Percentiles rank a stretch among this genome's conserved stretches.
These are phyloP conservation scores for Lodderomyces parapsilosis DNA, from an alignment of 1,139 yeast species.

Conservation along the genomic window DNA sequence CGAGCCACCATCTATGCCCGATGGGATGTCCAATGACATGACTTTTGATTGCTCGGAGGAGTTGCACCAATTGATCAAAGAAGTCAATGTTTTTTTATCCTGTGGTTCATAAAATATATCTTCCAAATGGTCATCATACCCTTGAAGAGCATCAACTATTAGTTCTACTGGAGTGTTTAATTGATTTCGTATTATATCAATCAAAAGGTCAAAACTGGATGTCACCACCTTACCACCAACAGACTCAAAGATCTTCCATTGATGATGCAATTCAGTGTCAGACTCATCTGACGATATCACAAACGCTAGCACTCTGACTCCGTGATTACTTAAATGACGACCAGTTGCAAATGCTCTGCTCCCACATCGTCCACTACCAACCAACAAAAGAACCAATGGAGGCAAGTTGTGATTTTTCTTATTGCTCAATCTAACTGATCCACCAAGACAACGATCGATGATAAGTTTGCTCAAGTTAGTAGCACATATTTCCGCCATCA, in stretches of 20 bases:
- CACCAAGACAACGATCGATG: constrained; percentile 61
- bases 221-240: constrained; percentile 43
- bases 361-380: constrained; percentile 76
- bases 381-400: constrained; percentile 70
- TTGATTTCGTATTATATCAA: constrained; percentile 36
- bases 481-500: constrained; percentile 71
- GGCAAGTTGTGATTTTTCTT: constrained; percentile 69
- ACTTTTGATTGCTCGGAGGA: constrained; percentile 44
- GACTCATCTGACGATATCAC: constrained; percentile 37
- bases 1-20: constrained; percentile 84
- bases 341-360: constrained; percentile 77
- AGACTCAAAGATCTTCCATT: constrained; percentile 55
- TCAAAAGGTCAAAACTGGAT: constrained; percentile 31
- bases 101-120: constrained; percentile 39
- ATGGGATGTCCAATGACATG: constrained; percentile 76
- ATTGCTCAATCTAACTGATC: constrained; percentile 56
- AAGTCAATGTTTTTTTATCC: constrained; percentile 43
- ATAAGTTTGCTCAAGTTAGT: constrained; percentile 63
- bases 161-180: constrained; percentile 76
- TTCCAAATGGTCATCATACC: constrained; percentile 69
- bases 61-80: constrained; percentile 71
- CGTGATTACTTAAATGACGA: constrained; percentile 75
- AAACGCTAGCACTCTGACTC: constrained; percentile 64
- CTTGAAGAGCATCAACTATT: constrained; percentile 79
- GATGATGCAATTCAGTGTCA: constrained; percentile 32